A percentile compares a stretch with the other conserved stretches of the same genome.
Conservation (phyloP, 345 rosid species). For the Ailanthus altissimus region DNA sequence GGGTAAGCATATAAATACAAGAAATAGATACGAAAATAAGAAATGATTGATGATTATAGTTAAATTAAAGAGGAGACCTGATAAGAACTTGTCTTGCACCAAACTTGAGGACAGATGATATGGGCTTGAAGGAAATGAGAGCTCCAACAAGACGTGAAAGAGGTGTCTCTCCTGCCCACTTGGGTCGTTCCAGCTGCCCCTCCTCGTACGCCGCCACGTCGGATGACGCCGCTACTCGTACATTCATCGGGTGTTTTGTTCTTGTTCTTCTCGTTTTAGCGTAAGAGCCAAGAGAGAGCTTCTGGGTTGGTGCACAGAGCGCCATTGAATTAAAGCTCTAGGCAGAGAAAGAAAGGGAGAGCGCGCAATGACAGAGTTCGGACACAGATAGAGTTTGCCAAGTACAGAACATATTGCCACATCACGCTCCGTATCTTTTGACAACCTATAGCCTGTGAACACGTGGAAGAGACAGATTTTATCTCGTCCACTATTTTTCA, state of each 20-base stretch:
- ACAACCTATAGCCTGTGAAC: constrained; percentile 9
- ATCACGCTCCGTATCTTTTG: constrained; percentile 13
- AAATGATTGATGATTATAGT: background rate
- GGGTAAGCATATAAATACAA: background rate
- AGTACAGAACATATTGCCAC: background rate
- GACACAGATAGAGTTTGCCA: background rate
- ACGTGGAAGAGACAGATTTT: constrained; percentile 22
- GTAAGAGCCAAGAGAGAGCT: constrained; percentile 22
- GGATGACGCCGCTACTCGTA: constrained; percentile 30
- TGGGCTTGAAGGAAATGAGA: constrained; percentile 58
- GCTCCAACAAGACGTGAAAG: constrained; percentile 57
- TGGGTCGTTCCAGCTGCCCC: constrained; percentile 56
- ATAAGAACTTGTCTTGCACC: constrained; percentile 68
- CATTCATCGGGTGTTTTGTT: constrained; percentile 15
- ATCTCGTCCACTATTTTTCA: background rate
- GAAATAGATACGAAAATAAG: too few species aligned
- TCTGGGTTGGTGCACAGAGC: constrained; percentile 32
- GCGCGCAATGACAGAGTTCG: background rate
- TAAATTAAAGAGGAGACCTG: constrained; percentile 35
- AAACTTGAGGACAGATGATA: constrained; percentile 55
- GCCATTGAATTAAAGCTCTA: constrained; percentile 39
- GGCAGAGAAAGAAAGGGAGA: background rate
- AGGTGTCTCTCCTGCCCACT: constrained; percentile 67
- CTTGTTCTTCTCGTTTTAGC: constrained; percentile 11
- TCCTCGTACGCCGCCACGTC: constrained; percentile 40